Evolutionary conservation across 768 basidiomycete genomes (phyloP).

Genomic region (Boletellus ananas): DNA sequence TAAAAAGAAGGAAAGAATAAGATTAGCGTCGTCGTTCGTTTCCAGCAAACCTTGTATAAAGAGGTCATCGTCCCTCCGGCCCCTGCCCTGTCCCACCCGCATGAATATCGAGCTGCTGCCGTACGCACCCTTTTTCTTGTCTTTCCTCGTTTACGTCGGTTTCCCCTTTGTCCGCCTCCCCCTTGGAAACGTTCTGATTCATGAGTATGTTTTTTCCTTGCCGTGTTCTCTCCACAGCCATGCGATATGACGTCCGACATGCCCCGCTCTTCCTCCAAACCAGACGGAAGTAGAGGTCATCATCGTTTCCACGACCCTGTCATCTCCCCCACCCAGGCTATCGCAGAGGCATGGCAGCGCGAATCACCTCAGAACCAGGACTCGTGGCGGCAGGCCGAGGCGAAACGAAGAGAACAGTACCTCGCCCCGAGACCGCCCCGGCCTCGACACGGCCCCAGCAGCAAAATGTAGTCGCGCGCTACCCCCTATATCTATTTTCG

Average conservation of each 20-base stretch:
- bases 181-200: too few species aligned
- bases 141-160: slow-evolving; percentile 19
- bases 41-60: slow-evolving; percentile 35
- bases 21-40: slow-evolving; percentile 21
- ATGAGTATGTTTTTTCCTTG: slow-evolving; percentile 25
- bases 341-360: slow-evolving; percentile 65
- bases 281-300: slow-evolving; percentile 29
- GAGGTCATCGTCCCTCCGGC: slow-evolving; percentile 22
- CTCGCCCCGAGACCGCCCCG: slow-evolving; percentile 33
- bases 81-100: slow-evolving; percentile 28
- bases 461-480: slow-evolving; percentile 47
- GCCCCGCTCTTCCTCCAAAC: slow-evolving; percentile 26
- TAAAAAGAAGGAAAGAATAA: slow-evolving; percentile 12
- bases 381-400: slow-evolving; percentile 55
- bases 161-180: not conserved
- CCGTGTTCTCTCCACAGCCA: not conserved
- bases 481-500: too few species aligned
- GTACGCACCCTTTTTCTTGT: slow-evolving; percentile 31
- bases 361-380: slow-evolving; percentile 59
- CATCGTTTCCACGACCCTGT: slow-evolving; percentile 25
- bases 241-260: slow-evolving; percentile 36
- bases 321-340: slow-evolving; percentile 55
- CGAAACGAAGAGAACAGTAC: slow-evolving; percentile 46
- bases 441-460: slow-evolving; percentile 35
- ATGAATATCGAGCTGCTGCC: slow-evolving; percentile 34